Evolutionary conservation across 768 basidiomycete species (phyloP), one percentile per base, ranked within the genome.

Genomic region (Calocybe indica): DNA sequence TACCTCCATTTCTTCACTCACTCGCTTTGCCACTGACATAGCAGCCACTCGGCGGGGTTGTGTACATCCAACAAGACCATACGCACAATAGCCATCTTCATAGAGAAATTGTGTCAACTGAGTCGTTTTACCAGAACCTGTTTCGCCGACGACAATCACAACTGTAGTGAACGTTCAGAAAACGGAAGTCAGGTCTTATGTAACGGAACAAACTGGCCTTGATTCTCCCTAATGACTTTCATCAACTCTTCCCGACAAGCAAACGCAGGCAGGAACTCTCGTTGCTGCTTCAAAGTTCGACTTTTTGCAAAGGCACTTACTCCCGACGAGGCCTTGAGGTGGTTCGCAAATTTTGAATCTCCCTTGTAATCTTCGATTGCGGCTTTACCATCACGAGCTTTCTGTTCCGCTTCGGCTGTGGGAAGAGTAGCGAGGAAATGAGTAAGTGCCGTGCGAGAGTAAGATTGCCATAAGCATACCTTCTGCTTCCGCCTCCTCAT

Each of bases 21-120:
- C 96, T 66, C 96, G 93, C 71, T 99, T 98, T n/a, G 96, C 96
- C 6, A 98, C 96, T 7, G 91, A 94, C 96, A 99, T 98, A 11
- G 96, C 96, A 39, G 96, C 96, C 29, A 99, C 96, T 70, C 96
- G 93, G 56, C 96, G 81, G 42, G 96, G 96, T 62, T 99, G 96
- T 0, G 96, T 99, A 61, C 96, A 99, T 8, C 95, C 95, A 43
- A 99, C 83, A 37, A 98, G 75, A 12, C 95, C 95, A 67, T 83
- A 78, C 4, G 78, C 62, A 55, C 93, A 90, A 64, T 95, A 99
- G 0, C 96, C 96, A 52, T 99, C 96, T 63, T 99, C 96, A 60
- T 97, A 91, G 52, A 99, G 65, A 68, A 92, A 99, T 61, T 99
- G 96, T 0, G 90, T 73, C 5, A 99, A 72, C 63, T 99, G 96